Evolutionary conservation across 2,329 filamentous ascomycete genomes (phyloP).

Genomic region (Mycosphaerella sp.): DNA sequence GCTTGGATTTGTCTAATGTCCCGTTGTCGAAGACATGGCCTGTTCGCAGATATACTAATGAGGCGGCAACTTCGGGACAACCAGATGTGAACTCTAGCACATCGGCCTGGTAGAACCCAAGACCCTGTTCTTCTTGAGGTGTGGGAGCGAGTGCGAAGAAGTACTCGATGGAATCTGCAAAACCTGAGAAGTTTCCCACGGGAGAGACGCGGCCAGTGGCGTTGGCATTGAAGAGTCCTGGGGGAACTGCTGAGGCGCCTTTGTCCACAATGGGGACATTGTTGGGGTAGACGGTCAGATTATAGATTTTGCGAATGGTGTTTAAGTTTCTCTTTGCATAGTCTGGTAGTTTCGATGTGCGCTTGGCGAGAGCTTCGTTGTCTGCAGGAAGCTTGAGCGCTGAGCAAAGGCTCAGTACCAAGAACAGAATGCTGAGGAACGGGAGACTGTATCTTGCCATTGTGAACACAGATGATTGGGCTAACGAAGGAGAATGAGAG

Average conservation of each 20-base stretch:
- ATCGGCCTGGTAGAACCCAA: slow-evolving; percentile 24
- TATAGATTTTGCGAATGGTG: slow-evolving; percentile 31
- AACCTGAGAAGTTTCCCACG: slow-evolving; percentile 41
- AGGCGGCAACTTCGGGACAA: slow-evolving; percentile 23
- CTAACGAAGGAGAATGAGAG: neutral
- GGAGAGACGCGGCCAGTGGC: slow-evolving; percentile 40
- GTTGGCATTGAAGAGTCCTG: slow-evolving; percentile 37
- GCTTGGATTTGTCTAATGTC: slow-evolving; percentile 11
- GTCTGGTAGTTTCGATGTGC: slow-evolving; percentile 3
- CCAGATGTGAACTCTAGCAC: slow-evolving; percentile 24
- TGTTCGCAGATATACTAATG: slow-evolving; percentile 22
- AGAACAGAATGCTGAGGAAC: neutral
- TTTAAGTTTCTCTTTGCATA: slow-evolving; percentile 33
- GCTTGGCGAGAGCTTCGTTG: neutral
- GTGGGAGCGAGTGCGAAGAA: slow-evolving; percentile 42
- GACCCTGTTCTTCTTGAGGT: slow-evolving; percentile 23
- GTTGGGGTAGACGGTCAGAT: slow-evolving; percentile 35
- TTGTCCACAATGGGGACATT: slow-evolving; percentile 36
- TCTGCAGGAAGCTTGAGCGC: slow-evolving; percentile 1
- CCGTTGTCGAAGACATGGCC: slow-evolving; percentile 13
- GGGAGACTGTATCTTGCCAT: slow-evolving; percentile 2
- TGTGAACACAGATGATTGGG: slow-evolving; percentile 18
- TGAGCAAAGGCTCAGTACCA: neutral
- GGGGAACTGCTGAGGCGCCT: slow-evolving; percentile 35
- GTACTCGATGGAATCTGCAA: slow-evolving; percentile 42